Evolutionary conservation across 495 filamentous ascomycete genomes (phyloP).

Genomic region (Chaetomium cochliodes): DNA sequence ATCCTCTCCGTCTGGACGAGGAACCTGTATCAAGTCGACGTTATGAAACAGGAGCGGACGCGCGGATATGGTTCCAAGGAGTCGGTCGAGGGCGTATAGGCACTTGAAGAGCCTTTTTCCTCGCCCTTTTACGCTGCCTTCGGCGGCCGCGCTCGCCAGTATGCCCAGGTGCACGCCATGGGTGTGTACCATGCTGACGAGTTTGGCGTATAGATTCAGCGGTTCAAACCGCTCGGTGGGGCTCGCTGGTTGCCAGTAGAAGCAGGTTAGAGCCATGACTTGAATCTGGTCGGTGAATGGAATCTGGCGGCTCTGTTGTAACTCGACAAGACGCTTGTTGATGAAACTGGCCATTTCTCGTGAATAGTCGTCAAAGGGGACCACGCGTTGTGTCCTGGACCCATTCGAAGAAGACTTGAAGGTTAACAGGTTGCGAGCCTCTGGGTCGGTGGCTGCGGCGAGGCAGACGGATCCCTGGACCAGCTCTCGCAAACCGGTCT

Average conservation of each 20-base stretch:
- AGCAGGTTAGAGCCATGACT: constrained; percentile 30
- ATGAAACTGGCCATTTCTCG: constrained; percentile 35
- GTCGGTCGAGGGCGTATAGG: constrained; percentile 65
- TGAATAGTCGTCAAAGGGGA: constrained; percentile 42
- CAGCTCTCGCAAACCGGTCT: constrained; percentile 27
- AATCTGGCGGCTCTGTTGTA: constrained; percentile 17
- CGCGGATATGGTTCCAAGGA: constrained; percentile 62
- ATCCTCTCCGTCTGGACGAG: constrained; percentile 34
- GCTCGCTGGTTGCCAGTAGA: constrained; percentile 34
- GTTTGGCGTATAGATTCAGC: constrained; percentile 20
- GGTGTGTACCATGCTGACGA: constrained; percentile 61
- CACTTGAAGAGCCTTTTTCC: constrained; percentile 57
- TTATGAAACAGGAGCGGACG: constrained; percentile 66
- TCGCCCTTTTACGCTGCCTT: neutral
- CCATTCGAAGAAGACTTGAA: constrained; percentile 36
- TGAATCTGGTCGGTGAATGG: constrained; percentile 24
- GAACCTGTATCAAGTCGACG: constrained; percentile 54
- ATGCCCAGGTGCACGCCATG: constrained; percentile 57
- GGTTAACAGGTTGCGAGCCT: constrained; percentile 26
- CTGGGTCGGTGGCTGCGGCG: constrained; percentile 50
- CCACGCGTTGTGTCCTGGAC: constrained; percentile 21
- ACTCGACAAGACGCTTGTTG: constrained; percentile 28
- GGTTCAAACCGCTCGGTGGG: constrained; percentile 23
- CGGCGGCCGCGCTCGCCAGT: neutral
- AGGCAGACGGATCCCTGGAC: constrained; percentile 48